phyloP scores from a whole-genome alignment of 2,329 filamentous ascomycete species.

The Diaporthe vexans region DNA sequence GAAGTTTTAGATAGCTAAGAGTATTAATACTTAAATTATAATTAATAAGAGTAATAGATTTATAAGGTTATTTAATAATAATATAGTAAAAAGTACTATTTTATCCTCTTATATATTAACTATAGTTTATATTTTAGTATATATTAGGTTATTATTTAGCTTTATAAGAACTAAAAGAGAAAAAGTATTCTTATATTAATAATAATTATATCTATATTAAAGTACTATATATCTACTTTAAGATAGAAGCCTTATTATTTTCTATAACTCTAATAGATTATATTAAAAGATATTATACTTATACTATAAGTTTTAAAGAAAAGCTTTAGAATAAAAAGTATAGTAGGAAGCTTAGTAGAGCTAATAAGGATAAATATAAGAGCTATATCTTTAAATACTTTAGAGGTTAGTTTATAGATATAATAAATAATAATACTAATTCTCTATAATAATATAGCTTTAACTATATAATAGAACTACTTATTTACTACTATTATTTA shows the following conservation, averaged over 20 bases:
- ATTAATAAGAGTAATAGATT: neutral
- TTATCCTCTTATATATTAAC: neutral
- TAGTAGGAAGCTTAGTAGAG: neutral
- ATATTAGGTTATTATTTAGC: neutral
- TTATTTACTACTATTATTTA: neutral
- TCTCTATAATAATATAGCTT: neutral
- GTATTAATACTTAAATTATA: neutral
- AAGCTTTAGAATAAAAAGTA: neutral
- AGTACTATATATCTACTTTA: neutral
- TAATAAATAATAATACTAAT: neutral
- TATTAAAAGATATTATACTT: neutral
- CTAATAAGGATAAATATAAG: neutral
- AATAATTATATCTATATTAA: neutral
- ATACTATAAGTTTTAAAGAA: too few relatives aligned
- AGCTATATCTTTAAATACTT: neutral
- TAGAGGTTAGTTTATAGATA: neutral
- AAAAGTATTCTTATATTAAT: neutral
- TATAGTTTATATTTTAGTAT: neutral
- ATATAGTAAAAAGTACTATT: neutral
- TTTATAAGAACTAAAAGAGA: too few relatives aligned
- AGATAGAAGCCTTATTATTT: neutral
- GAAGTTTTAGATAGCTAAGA: neutral
- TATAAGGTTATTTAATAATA: neutral
- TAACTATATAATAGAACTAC: neutral
- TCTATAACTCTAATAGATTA: neutral